Percentiles rank a stretch among this genome's conserved stretches.
phyloP scores from a whole-genome alignment of 345 rosid species.

The Pugionium cornutum region DNA sequence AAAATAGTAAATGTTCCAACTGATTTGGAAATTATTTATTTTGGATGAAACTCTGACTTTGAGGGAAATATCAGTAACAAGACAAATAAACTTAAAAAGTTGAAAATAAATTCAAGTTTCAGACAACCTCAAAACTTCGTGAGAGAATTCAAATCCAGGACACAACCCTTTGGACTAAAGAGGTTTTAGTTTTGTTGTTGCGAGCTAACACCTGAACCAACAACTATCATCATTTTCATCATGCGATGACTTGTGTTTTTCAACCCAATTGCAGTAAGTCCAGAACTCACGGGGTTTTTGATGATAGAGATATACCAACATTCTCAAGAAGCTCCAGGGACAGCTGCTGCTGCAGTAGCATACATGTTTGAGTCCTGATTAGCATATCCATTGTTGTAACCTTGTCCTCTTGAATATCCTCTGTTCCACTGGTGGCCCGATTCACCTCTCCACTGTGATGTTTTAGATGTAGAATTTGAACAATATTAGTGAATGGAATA shows the following conservation, averaged over 20 bases:
- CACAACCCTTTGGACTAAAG: conserved; percentile 32
- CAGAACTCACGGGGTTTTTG: conserved; percentile 10
- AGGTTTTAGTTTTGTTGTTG: conserved; percentile 29
- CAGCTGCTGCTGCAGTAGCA: conserved; percentile 58
- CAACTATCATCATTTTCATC: conserved; percentile 34
- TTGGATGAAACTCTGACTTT: conserved; percentile 21
- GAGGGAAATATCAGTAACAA: conserved; percentile 11
- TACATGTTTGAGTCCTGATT: conserved; percentile 52
- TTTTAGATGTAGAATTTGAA: neutral
- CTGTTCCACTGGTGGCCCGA: conserved; percentile 71
- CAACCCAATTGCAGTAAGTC: conserved; percentile 14
- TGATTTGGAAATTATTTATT: conserved; percentile 25
- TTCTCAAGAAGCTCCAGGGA: conserved; percentile 66
- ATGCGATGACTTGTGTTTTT: conserved; percentile 20
- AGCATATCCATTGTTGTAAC: conserved; percentile 58
- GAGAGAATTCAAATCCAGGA: conserved; percentile 40
- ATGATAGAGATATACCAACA: conserved; percentile 32
- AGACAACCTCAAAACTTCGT: conserved; percentile 37
- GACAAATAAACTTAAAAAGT: conserved; percentile 19
- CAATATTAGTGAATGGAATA: neutral
- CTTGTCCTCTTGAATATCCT: conserved; percentile 66
- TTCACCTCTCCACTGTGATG: conserved; percentile 76
- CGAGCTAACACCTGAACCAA: conserved; percentile 37
- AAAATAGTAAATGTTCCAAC: conserved; percentile 11
- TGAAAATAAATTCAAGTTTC: conserved; percentile 11